These are phyloP conservation scores for Trichosanthes truncata DNA, from an alignment of 306 rosid genomes.

Conservation along the genomic window DNA sequence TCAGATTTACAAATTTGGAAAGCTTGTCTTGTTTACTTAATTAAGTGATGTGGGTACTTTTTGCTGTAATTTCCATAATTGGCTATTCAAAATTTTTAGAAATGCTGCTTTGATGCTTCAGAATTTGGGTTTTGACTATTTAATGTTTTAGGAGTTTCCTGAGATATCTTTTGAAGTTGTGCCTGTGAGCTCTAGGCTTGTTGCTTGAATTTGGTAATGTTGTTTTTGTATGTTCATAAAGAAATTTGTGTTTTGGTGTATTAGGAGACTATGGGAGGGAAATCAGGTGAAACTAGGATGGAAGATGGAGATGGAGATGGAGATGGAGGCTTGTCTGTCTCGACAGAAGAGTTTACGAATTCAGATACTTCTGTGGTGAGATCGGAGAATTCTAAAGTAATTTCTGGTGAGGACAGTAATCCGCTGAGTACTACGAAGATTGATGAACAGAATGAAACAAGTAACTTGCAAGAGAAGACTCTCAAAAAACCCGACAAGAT, in stretches of 20 bases:
- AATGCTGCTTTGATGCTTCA: not conserved
- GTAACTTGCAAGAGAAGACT: conserved; percentile 33
- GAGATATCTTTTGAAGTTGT: not conserved
- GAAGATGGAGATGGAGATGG: conserved; percentile 16
- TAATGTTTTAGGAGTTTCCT: not conserved
- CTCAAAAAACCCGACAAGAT: conserved; percentile 46
- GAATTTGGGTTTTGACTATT: not conserved
- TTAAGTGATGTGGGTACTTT: not conserved
- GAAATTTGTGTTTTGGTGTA: not conserved
- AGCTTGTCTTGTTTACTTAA: not conserved
- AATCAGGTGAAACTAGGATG: conserved; percentile 8
- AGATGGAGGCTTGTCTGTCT: conserved; percentile 14
- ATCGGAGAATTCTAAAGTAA: conserved; percentile 16
- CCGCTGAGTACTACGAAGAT: conserved; percentile 12
- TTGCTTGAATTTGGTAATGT: not conserved
- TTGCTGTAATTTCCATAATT: conserved; percentile 1
- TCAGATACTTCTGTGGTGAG: conserved; percentile 13
- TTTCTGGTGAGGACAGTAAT: conserved; percentile 26
- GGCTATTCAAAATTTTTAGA: not conserved
- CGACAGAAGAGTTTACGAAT: conserved; percentile 15
- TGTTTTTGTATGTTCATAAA: not conserved
- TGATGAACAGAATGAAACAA: conserved; percentile 34
- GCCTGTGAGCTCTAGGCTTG: not conserved
- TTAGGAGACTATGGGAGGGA: conserved; percentile 20
- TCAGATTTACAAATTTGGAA: not conserved